These are phyloP conservation scores for Cadophora gregata DNA, from an alignment of 2,329 filamentous ascomycete species.

Conservation along the genomic window DNA sequence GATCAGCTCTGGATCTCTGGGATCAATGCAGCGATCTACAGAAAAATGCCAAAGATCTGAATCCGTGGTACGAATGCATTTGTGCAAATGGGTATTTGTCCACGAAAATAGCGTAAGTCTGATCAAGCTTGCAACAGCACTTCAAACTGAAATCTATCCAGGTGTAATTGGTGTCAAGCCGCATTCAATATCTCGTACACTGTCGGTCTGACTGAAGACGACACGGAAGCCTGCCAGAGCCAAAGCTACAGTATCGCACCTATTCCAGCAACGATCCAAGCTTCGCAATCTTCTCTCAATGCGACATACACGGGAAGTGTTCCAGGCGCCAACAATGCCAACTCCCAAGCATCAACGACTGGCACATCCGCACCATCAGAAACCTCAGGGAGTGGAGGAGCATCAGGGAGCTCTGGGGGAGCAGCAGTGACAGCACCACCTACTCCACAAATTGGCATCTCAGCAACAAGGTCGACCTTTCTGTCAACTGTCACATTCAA, in stretches of 20 bases:
- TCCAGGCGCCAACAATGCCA: slow-evolving; percentile 5
- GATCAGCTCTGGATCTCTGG: slow-evolving; percentile 15
- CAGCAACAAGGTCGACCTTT: neutral
- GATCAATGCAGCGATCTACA: slow-evolving; percentile 19
- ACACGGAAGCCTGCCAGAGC: slow-evolving; percentile 10
- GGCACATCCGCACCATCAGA: neutral
- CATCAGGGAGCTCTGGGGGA: neutral
- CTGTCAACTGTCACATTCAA: neutral
- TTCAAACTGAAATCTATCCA: neutral
- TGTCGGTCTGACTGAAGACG: neutral
- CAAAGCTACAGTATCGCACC: slow-evolving; percentile 23
- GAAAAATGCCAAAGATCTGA: slow-evolving; percentile 14
- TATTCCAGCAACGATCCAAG: slow-evolving; percentile 7
- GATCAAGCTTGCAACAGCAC: neutral
- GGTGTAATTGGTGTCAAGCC: slow-evolving; percentile 27
- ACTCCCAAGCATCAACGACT: neutral
- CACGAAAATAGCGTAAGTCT: slow-evolving; percentile 20
- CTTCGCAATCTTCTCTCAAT: slow-evolving; percentile 16
- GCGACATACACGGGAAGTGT: slow-evolving; percentile 23
- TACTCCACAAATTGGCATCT: neutral
- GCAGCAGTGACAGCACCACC: neutral
- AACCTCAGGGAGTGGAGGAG: neutral
- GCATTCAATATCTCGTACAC: slow-evolving; percentile 16
- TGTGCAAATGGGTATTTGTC: slow-evolving; percentile 27
- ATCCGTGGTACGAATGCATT: slow-evolving; percentile 26